Conservation (phyloP, 1,139 yeast species). For the Tardiomyces blankii region DNA sequence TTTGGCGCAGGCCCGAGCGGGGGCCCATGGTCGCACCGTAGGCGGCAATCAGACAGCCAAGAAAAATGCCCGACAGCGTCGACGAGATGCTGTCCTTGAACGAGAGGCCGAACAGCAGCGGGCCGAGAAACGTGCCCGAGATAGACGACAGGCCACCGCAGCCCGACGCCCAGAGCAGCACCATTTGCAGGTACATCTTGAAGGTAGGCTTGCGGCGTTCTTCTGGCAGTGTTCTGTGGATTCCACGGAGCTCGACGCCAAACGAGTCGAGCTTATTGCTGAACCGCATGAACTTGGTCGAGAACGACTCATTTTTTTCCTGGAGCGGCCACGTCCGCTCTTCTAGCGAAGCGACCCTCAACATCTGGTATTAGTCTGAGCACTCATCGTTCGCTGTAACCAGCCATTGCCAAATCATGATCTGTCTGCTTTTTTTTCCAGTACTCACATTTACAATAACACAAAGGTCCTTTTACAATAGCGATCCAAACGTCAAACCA, state of each 20-base stretch:
- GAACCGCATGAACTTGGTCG: slow-evolving; percentile 15
- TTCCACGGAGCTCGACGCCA: slow-evolving; percentile 73
- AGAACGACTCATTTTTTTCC: background rate
- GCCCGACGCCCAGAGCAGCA: slow-evolving; percentile 76
- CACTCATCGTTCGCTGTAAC: too few relatives aligned
- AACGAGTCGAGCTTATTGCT: slow-evolving; percentile 33
- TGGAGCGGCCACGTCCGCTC: background rate
- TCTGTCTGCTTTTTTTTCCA: too few relatives aligned
- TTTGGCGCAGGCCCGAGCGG: slow-evolving; percentile 74
- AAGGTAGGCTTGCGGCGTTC: slow-evolving; percentile 46
- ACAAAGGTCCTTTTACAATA: too few relatives aligned
- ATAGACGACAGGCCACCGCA: slow-evolving; percentile 78
- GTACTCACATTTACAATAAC: too few relatives aligned
- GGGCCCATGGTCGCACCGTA: slow-evolving; percentile 83
- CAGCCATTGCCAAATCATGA: too few relatives aligned
- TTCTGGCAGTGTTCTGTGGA: slow-evolving; percentile 62
- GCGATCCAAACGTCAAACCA: too few relatives aligned
- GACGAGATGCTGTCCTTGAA: slow-evolving; percentile 48
- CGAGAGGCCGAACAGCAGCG: slow-evolving; percentile 56
- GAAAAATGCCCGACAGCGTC: slow-evolving; percentile 49
- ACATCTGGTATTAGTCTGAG: background rate
- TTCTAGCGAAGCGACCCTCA: background rate
- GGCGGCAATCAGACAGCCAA: slow-evolving; percentile 70
- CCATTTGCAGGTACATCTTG: slow-evolving; percentile 45
- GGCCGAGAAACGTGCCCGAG: slow-evolving; percentile 71